Evolutionary conservation across 495 filamentous ascomycete species (phyloP).

Genomic region (Penicillium pancosmium): DNA sequence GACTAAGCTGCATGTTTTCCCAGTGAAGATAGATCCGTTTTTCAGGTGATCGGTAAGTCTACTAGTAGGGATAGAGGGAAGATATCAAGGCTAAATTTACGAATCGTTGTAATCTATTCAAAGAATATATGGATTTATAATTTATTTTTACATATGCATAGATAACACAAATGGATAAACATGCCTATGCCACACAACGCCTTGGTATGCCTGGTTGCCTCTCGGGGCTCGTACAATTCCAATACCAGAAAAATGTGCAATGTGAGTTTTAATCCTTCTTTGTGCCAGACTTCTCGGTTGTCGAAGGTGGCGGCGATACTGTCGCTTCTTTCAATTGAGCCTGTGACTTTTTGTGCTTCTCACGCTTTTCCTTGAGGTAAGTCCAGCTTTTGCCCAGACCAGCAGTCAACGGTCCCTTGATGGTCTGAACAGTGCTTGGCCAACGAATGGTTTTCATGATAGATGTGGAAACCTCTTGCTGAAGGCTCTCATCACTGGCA

Average conservation of each 20-base stretch:
- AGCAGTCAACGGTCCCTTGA: conserved; percentile 79
- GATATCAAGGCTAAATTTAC: too few relatives aligned
- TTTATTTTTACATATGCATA: conserved; percentile 20
- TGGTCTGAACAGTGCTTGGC: conserved; percentile 82
- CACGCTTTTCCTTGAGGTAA: conserved; percentile 84
- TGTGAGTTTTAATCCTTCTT: conserved; percentile 22
- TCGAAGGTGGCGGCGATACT: neutral
- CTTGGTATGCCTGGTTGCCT: conserved; percentile 21
- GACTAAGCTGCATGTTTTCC: too few relatives aligned
- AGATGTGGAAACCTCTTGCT: conserved; percentile 65
- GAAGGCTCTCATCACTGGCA: conserved; percentile 67
- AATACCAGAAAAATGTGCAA: neutral
- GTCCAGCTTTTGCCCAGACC: conserved; percentile 68
- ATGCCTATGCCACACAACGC: conserved; percentile 26
- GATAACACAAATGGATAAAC: conserved; percentile 17
- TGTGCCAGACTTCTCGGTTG: conserved; percentile 12
- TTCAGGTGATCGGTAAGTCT: too few relatives aligned
- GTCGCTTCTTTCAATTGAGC: conserved; percentile 9
- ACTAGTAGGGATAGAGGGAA: too few relatives aligned
- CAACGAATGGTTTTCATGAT: conserved; percentile 87
- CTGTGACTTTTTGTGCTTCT: conserved; percentile 56
- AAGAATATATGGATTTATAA: conserved; percentile 2
- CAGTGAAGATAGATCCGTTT: too few relatives aligned
- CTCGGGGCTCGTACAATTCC: conserved; percentile 1
- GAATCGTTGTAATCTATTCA: too few relatives aligned